Conservation (phyloP, 2,329 filamentous ascomycete genomes). For the Paecilomyces fulvus region DNA sequence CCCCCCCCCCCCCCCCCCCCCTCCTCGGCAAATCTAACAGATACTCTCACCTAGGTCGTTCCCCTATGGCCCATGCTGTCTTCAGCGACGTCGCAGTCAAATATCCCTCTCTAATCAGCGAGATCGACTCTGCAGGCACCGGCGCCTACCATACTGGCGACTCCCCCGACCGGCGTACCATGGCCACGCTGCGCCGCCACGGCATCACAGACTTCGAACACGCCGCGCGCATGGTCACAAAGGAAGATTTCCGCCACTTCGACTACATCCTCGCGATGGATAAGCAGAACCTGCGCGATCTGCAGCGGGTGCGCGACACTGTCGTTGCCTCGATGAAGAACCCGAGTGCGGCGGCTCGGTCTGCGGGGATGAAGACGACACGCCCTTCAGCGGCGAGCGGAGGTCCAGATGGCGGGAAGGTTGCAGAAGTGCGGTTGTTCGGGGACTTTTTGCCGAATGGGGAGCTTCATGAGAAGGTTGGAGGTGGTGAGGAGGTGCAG, state of each 20-base stretch:
- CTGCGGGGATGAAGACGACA: constrained; percentile 19
- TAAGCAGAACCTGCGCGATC: constrained; percentile 63
- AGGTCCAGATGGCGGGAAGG: constrained; percentile 23
- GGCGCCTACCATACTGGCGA: constrained; percentile 76
- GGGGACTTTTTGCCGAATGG: constrained; percentile 65
- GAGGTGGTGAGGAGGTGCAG: constrained; percentile 58
- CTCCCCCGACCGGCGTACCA: constrained; percentile 71
- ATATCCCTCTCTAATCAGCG: constrained; percentile 52
- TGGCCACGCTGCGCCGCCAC: constrained; percentile 65
- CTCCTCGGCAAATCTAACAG: neutral
- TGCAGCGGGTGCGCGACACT: constrained; percentile 52
- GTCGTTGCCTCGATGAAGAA: constrained; percentile 42
- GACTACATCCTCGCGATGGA: constrained; percentile 98
- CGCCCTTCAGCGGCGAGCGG: constrained; percentile 21
- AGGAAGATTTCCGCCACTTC: constrained; percentile 71
- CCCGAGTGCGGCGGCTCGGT: constrained; percentile 6
- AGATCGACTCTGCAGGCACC: constrained; percentile 84
- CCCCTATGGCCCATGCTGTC: constrained; percentile 92
- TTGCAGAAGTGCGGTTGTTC: constrained; percentile 65
- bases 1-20: no score
- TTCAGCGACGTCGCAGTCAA: constrained; percentile 63
- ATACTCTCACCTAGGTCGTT: constrained; percentile 45
- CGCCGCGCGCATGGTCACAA: constrained; percentile 62
- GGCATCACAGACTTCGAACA: constrained; percentile 72
- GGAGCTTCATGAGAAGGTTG: constrained; percentile 26